Evolutionary conservation across 306 rosid genomes (phyloP).

Genomic region (Delonix regia): DNA sequence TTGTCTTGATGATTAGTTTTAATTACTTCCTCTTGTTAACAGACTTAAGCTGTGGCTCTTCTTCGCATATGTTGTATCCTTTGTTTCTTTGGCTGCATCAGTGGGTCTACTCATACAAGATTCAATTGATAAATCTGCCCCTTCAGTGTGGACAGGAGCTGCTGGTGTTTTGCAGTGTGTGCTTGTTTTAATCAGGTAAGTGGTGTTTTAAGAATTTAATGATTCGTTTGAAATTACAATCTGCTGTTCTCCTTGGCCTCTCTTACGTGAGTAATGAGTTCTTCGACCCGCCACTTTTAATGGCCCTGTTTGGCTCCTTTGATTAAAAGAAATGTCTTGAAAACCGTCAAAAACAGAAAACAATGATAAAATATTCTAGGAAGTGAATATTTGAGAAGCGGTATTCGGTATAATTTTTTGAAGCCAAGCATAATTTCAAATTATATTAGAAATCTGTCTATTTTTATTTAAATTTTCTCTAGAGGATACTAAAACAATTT

Average conservation of each 20-base stretch:
- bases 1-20: conserved; percentile 34
- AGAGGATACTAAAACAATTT: not conserved
- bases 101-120: conserved; percentile 93
- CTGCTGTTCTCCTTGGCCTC: conserved; percentile 5
- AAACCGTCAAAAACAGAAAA: conserved; percentile 5
- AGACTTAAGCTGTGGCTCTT: conserved; percentile 99
- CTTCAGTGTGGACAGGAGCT: conserved; percentile 93
- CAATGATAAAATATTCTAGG: not conserved
- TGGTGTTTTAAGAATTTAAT: conserved; percentile 25
- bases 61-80: conserved; percentile 93
- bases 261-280: not conserved
- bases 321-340: conserved; percentile 1
- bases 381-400: conserved; percentile 18
- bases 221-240: not conserved
- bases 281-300: not conserved
- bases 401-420: conserved; percentile 25
- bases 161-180: conserved; percentile 95
- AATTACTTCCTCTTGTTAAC: conserved; percentile 41
- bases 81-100: conserved; percentile 96
- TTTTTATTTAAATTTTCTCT: not conserved
- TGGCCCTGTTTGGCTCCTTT: conserved; percentile 2
- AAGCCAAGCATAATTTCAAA: conserved; percentile 17
- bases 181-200: conserved; percentile 83
- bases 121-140: conserved; percentile 80
- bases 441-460: not conserved